Percentiles rank a stretch among this genome's conserved stretches.
Evolutionary conservation across 2,329 filamentous ascomycete species (phyloP).

Genomic region (Zymoseptoria ardabiliae): DNA sequence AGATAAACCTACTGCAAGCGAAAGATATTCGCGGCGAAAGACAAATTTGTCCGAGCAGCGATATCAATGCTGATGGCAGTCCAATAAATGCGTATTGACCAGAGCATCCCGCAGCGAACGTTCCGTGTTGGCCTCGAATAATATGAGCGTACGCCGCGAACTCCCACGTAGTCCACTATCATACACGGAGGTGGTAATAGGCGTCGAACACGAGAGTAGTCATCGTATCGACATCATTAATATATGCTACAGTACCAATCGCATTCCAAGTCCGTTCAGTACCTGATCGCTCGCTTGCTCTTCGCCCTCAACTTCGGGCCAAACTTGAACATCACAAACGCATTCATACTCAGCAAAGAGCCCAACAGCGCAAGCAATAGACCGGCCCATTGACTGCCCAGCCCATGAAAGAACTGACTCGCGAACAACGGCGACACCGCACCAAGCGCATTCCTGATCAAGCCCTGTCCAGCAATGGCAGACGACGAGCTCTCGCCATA

Average conservation of each 20-base stretch:
- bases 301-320: slow-evolving; percentile 13
- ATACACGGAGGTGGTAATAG: too few relatives aligned
- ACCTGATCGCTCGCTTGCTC: slow-evolving; percentile 13
- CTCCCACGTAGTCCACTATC: too few relatives aligned
- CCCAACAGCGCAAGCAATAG: slow-evolving; percentile 43
- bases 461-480: slow-evolving; percentile 44
- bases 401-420: slow-evolving; percentile 46
- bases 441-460: slow-evolving; percentile 48
- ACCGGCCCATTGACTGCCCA: slow-evolving; percentile 47
- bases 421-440: slow-evolving; percentile 48
- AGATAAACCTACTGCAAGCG: too few relatives aligned
- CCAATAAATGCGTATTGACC: too few relatives aligned
- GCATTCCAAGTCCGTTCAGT: slow-evolving; percentile 3
- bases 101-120: too few relatives aligned
- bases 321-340: slow-evolving; percentile 30
- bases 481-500: slow-evolving; percentile 41
- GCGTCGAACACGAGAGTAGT: neutral
- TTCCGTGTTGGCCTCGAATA: too few relatives aligned
- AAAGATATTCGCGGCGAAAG: too few relatives aligned
- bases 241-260: neutral
- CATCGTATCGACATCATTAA: neutral
- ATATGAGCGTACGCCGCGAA: too few relatives aligned
- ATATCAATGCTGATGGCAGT: too few relatives aligned
- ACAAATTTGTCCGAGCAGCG: too few relatives aligned
- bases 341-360: slow-evolving; percentile 36